These are phyloP conservation scores for Poa pratensis DNA, from an alignment of 176 grass and related monocot genomes.

Conservation along the genomic window DNA sequence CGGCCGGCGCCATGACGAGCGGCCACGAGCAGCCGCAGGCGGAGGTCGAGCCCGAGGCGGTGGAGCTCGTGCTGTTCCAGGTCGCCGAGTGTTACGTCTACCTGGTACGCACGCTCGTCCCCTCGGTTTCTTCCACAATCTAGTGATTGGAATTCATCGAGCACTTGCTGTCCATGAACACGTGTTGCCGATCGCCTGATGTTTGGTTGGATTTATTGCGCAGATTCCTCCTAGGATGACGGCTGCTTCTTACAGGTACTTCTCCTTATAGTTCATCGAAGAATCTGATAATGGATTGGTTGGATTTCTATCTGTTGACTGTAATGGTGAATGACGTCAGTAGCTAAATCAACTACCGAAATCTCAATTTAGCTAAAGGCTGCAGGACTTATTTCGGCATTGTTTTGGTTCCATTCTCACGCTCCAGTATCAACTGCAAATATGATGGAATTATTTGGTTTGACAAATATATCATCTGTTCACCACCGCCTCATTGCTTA, in stretches of 20 bases:
- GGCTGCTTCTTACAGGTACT: constrained; percentile 89
- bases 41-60: constrained; percentile 49
- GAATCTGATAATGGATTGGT: constrained; percentile 7
- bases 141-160: constrained; percentile 20
- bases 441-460: neutral
- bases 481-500: neutral
- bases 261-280: neutral
- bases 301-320: constrained; percentile 10
- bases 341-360: neutral
- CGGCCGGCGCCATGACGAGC: constrained; percentile 47
- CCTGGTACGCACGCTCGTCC: constrained; percentile 54
- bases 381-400: neutral
- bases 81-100: constrained; percentile 94
- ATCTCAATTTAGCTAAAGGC: neutral
- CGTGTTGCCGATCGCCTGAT: constrained; percentile 32
- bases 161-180: neutral
- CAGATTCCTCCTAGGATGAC: constrained; percentile 98
- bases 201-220: constrained; percentile 24
- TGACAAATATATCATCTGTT: neutral
- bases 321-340: neutral
- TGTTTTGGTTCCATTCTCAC: constrained; percentile 16
- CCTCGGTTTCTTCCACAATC: neutral
- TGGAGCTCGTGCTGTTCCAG: constrained; percentile 94
- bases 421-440: neutral
- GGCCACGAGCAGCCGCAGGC: constrained; percentile 55